These are phyloP conservation scores for Yamadazyma conglobata DNA, from an alignment of 1,139 yeast species.

Conservation along the genomic window DNA sequence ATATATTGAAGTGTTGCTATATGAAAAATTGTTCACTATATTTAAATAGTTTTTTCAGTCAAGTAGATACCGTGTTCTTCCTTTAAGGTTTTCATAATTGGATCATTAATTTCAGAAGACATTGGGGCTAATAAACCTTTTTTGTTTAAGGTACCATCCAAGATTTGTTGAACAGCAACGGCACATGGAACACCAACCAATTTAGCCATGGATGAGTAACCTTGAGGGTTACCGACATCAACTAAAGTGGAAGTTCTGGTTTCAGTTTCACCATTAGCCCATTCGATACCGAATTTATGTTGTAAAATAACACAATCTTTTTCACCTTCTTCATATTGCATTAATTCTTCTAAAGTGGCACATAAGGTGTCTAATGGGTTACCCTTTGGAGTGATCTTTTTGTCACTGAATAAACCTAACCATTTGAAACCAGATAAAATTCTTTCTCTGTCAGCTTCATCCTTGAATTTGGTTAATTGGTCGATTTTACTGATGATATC, in stretches of 20 bases:
- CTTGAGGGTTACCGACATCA: conserved; percentile 78
- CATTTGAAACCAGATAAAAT: conserved; percentile 87
- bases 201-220: conserved; percentile 98
- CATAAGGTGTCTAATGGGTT: conserved; percentile 95
- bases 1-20: conserved; percentile 2
- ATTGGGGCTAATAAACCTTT: conserved; percentile 91
- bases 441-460: conserved; percentile 78
- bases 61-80: conserved; percentile 84
- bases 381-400: conserved; percentile 78
- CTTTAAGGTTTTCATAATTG: conserved; percentile 87
- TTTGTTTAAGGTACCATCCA: conserved; percentile 70
- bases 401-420: conserved; percentile 87
- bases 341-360: conserved; percentile 90
- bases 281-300: conserved; percentile 96
- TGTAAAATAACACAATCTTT: conserved; percentile 93
- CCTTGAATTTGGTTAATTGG: conserved; percentile 75
- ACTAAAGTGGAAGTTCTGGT: conserved; percentile 93
- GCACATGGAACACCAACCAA: conserved; percentile 98
- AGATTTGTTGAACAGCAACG: conserved; percentile 84
- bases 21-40: conserved; percentile 4
- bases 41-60: conserved; percentile 70
- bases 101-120: conserved; percentile 83
- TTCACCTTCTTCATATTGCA: conserved; percentile 96
- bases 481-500: conserved; percentile 76
- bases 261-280: conserved; percentile 90